phyloP scores from a whole-genome alignment of 2,329 filamentous ascomycete genomes.

The Stagonosporopsis vannaccii region DNA sequence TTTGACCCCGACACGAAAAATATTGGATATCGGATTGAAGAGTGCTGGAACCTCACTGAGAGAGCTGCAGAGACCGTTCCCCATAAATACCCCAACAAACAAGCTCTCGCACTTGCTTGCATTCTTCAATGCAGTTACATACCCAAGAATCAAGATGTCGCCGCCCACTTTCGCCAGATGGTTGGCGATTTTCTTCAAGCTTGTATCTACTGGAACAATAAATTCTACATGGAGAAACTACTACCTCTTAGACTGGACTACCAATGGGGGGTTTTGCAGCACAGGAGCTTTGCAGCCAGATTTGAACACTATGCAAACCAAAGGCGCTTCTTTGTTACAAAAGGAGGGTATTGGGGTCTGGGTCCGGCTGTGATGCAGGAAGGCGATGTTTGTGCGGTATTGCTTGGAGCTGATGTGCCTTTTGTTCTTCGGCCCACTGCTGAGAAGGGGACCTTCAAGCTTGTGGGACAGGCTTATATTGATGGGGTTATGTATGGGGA shows the following conservation, averaged over 20 bases:
- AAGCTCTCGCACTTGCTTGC: background rate
- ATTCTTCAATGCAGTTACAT: background rate
- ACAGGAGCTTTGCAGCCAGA: background rate
- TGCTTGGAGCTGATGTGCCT: background rate
- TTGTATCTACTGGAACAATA: background rate
- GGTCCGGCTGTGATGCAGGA: background rate
- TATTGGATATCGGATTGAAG: background rate
- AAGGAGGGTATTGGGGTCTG: background rate
- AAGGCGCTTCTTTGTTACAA: background rate
- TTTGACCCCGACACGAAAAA: background rate
- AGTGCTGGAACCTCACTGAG: background rate
- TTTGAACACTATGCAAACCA: background rate
- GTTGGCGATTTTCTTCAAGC: background rate
- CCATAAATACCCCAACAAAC: background rate
- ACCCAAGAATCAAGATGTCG: background rate
- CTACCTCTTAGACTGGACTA: background rate
- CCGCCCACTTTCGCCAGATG: background rate
- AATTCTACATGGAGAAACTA: background rate
- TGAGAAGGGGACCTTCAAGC: background rate
- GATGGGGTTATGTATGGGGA: background rate
- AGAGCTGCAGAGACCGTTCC: background rate
- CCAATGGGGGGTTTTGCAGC: background rate
- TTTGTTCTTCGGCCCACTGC: background rate
- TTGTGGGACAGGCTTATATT: background rate
- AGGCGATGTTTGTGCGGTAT: background rate